Percentiles rank a stretch among this genome's conserved stretches.
These are phyloP conservation scores for Mycena venus DNA, from an alignment of 768 basidiomycete genomes.

Conservation along the genomic window DNA sequence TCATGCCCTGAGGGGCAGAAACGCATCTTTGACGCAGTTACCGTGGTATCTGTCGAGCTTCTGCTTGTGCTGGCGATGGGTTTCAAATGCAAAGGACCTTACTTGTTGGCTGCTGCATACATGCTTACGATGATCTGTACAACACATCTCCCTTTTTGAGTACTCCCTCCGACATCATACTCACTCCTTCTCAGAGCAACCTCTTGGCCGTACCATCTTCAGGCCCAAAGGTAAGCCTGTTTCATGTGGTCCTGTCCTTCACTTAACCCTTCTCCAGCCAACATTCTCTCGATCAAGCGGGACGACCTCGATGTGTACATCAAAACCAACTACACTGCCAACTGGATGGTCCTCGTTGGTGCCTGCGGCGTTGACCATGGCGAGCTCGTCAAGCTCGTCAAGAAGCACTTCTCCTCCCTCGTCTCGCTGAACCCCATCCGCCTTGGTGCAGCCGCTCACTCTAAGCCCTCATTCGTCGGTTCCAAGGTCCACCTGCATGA, in stretches of 20 bases:
- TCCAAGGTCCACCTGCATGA: conserved; percentile 97
- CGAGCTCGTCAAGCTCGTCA: conserved; percentile 93
- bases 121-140: too few species aligned
- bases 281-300: conserved; percentile 95
- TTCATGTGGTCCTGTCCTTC: background rate
- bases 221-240: conserved; percentile 76
- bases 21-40: too few species aligned
- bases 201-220: conserved; percentile 96
- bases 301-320: conserved; percentile 93
- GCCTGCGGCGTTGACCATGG: conserved; percentile 95
- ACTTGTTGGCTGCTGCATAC: too few species aligned
- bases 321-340: conserved; percentile 97
- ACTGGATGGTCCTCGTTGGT: conserved; percentile 99
- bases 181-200: conserved; percentile 73
- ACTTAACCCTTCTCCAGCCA: conserved; percentile 52
- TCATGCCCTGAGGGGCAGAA: too few species aligned
- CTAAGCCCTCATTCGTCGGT: conserved; percentile 88
- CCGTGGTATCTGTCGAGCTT: too few species aligned
- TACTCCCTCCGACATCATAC: background rate
- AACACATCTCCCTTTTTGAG: background rate
- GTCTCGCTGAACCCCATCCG: conserved; percentile 90
- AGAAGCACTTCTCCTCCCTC: conserved; percentile 92
- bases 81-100: too few species aligned
- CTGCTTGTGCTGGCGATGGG: too few species aligned
- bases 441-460: conserved; percentile 83